A percentile compares a stretch with the other conserved stretches of the same genome.
These are phyloP conservation scores for Chenopodium formosanum DNA, from an alignment of 148 eudicot species.

Conservation along the genomic window DNA sequence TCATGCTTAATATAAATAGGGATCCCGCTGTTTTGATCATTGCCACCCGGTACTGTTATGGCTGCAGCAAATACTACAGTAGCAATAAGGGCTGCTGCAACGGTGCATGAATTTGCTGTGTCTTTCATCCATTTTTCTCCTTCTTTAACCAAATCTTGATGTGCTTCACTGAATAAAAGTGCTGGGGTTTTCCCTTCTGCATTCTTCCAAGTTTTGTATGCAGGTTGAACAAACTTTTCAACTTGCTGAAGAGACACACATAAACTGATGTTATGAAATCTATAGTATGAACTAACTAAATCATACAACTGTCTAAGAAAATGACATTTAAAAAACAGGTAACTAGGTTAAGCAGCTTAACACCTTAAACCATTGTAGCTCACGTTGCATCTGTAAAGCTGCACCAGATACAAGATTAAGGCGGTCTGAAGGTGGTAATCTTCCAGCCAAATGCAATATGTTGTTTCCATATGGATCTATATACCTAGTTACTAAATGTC, in stretches of 20 bases:
- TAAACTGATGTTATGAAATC: neutral
- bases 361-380: constrained; percentile 39
- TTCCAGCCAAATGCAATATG: constrained; percentile 31
- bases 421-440: constrained; percentile 25
- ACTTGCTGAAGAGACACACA: constrained; percentile 13
- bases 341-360: no score
- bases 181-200: constrained; percentile 9
- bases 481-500: constrained; percentile 26
- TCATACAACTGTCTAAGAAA: neutral
- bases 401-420: constrained; percentile 33
- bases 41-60: constrained; percentile 28
- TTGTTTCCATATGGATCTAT: constrained; percentile 26
- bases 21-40: neutral
- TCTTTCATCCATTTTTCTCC: constrained; percentile 34
- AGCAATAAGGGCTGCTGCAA: constrained; percentile 29
- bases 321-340: neutral
- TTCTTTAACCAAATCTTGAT: constrained; percentile 21
- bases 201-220: constrained; percentile 20
- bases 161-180: constrained; percentile 20
- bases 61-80: constrained; percentile 25
- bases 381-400: constrained; percentile 31
- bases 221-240: constrained; percentile 21
- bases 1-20: neutral
- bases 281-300: neutral
- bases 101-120: constrained; percentile 27